Evolutionary conservation across 2,329 filamentous ascomycete genomes (phyloP), one percentile per base, ranked within the genome.

Genomic region (Cytospora schulzeri): DNA sequence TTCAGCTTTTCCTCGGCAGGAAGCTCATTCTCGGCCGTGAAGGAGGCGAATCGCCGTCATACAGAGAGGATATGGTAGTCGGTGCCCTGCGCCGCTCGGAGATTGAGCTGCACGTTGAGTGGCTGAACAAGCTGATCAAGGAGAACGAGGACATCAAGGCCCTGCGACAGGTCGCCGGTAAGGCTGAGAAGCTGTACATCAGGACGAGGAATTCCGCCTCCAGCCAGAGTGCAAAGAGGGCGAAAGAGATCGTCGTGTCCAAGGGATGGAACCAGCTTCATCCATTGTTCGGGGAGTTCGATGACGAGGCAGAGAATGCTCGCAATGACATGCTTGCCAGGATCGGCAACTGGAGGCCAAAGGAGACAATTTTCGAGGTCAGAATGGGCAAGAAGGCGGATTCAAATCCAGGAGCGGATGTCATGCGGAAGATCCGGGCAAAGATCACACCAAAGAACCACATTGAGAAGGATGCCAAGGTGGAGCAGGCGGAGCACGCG

Each of bases 291-390:
- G 88, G 89, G 41, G 83, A 90, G 61, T 85, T 90, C 59, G 85
- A 84, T 0, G 83, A 87, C 63, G 80, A 85, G 38, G 78, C 85
- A 31, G 91, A 94, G 72, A 84, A 87, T 66, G 88, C 91, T 57
- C 86, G 93, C 35, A 88, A 93, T 57, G 88, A 90, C 58, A 96
- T 99, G 91, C 81, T 99, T 33, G 92, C 92, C 35, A 87, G 89
- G 65, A 92, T 99, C 64, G 93, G 92, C 71, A 90, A 90, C 2
- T 99, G 95, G 79, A 87, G 92, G 70, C 95, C 96, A 0, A 83
- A 89, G 52, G 95, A 99, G 77, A 98, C 94, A 0, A 92, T 99
- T n/a, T 99, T 99, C 71, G 95, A 99, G 76, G 89, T 97, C 68
- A 91, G 91, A 8, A 87, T 89, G 70, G 85, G 88, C 66, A 90